Evolutionary conservation across 371 early-diverging fungal genomes (phyloP).

Genomic region (Apophysomyces sp.): DNA sequence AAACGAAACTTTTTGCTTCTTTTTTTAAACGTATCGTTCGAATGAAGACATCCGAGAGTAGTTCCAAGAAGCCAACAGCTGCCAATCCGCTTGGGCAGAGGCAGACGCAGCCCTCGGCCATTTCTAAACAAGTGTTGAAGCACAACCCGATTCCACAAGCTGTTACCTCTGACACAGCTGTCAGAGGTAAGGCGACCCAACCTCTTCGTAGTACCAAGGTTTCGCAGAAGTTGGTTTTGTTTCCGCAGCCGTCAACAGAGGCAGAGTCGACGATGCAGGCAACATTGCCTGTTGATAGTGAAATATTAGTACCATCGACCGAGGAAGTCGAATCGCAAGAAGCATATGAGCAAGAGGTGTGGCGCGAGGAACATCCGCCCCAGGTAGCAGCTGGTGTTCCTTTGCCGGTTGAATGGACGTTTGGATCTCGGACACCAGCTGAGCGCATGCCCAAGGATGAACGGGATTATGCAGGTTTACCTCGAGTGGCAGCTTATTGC

Average conservation of each 20-base stretch:
- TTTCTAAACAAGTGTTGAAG: constrained; percentile 41
- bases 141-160: constrained; percentile 35
- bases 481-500: constrained; percentile 91
- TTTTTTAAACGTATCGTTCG: not conserved
- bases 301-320: not conserved
- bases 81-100: not conserved
- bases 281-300: constrained; percentile 17
- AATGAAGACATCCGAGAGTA: constrained; percentile 7
- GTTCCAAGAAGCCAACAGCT: constrained; percentile 8
- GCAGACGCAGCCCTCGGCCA: constrained; percentile 23
- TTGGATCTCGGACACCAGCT: constrained; percentile 53
- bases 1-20: not conserved
- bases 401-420: constrained; percentile 40
- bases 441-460: constrained; percentile 69
- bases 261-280: constrained; percentile 25
- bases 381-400: constrained; percentile 23
- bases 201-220: constrained; percentile 86
- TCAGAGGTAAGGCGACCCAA: constrained; percentile 38
- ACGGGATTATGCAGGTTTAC: constrained; percentile 53
- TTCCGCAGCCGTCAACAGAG: constrained; percentile 66
- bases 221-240: constrained; percentile 87
- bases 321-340: constrained; percentile 5
- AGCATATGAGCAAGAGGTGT: constrained; percentile 2
- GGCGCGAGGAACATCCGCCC: constrained; percentile 22
- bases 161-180: constrained; percentile 5